These are phyloP conservation scores for Amoebophrya sp. DNA, from an alignment of 169 alveolate genomes.

Conservation along the genomic window DNA sequence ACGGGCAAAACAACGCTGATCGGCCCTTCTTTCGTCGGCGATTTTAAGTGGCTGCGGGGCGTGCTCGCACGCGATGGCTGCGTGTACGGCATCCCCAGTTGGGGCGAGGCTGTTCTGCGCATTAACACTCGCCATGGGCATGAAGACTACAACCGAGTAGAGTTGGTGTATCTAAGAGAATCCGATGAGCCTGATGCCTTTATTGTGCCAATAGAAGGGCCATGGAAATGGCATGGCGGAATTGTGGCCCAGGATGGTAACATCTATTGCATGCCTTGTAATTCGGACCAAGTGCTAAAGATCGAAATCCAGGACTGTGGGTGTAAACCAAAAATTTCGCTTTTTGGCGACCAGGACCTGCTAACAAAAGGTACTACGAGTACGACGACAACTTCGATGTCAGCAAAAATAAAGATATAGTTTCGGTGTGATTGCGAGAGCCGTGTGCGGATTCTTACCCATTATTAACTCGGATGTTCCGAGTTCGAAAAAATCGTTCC, in stretches of 20 bases:
- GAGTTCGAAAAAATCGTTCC: too few relatives aligned
- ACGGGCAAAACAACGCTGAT: not conserved
- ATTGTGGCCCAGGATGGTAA: not conserved
- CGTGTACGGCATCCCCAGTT: not conserved
- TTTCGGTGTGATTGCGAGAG: too few relatives aligned
- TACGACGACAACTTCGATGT: not conserved
- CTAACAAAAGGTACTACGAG: not conserved
- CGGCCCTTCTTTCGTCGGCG: not conserved
- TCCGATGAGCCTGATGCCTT: not conserved
- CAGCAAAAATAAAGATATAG: too few relatives aligned
- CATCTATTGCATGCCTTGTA: not conserved
- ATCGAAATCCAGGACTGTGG: not conserved
- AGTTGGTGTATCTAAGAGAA: not conserved
- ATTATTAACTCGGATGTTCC: too few relatives aligned
- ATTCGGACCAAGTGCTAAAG: not conserved
- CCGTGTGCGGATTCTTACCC: too few relatives aligned
- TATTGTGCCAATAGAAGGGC: not conserved
- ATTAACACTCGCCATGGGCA: not conserved
- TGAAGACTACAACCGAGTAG: not conserved
- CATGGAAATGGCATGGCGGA: not conserved
- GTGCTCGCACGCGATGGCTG: not conserved
- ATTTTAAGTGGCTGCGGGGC: not conserved
- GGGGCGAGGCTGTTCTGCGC: not conserved
- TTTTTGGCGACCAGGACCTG: not conserved
- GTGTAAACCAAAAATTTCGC: not conserved